Percentiles rank a stretch among this genome's conserved stretches.
Conservation (phyloP, 495 filamentous ascomycete species). For the Aspergillus baeticus region DNA sequence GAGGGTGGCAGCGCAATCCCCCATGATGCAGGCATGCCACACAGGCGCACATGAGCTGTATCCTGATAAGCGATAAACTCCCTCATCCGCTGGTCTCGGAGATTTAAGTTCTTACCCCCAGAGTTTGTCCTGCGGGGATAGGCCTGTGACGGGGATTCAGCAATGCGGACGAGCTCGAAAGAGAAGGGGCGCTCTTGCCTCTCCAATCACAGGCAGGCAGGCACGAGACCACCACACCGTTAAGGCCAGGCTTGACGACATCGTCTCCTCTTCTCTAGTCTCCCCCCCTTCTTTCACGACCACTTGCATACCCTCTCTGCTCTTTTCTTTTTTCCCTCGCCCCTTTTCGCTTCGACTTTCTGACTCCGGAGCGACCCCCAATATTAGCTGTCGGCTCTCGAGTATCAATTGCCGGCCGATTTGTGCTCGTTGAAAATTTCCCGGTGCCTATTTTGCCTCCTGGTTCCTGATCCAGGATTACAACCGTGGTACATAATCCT, state of each 20-base stretch:
- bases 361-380: not conserved
- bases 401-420: conserved; percentile 22
- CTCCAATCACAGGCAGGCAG: conserved; percentile 36
- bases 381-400: not conserved
- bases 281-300: not conserved
- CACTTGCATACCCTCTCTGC: not conserved
- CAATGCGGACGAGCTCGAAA: not conserved
- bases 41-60: not conserved
- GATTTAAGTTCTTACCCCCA: conserved; percentile 8
- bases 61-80: not conserved
- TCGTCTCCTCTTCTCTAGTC: conserved; percentile 1
- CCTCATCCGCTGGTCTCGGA: not conserved
- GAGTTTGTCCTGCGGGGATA: not conserved
- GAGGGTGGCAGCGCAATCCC: not conserved
- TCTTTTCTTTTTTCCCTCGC: conserved; percentile 1
- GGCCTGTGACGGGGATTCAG: not conserved
- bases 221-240: conserved; percentile 38
- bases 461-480: not conserved
- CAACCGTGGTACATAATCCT: not conserved
- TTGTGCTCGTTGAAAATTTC: conserved; percentile 7
- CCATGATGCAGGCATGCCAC: not conserved
- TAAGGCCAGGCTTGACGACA: conserved; percentile 6
- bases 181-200: conserved; percentile 10
- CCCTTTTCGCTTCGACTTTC: not conserved
- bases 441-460: not conserved